phyloP scores from a whole-genome alignment of 2,329 filamentous ascomycete genomes.

The Chaetomium globosum region DNA sequence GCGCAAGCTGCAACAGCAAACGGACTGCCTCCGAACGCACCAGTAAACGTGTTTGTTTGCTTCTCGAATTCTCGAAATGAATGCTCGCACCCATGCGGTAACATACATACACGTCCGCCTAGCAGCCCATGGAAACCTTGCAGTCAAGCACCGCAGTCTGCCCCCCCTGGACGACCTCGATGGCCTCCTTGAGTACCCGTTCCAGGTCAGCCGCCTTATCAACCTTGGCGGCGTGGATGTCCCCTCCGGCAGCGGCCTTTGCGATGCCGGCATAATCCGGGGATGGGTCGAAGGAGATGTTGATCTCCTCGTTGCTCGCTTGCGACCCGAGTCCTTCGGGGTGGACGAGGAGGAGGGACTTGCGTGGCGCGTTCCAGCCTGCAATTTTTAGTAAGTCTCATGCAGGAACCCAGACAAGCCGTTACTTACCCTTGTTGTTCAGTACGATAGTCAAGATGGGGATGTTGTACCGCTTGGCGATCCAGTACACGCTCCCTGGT shows the following conservation, averaged over 20 bases:
- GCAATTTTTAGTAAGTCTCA: slow-evolving; percentile 5
- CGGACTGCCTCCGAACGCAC: neutral
- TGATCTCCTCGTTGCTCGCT: slow-evolving; percentile 63
- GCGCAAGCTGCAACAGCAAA: neutral
- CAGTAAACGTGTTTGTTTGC: neutral
- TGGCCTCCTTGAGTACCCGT: slow-evolving; percentile 52
- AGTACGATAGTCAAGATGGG: slow-evolving; percentile 54
- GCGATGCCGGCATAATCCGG: slow-evolving; percentile 64
- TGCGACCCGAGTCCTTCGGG: slow-evolving; percentile 58
- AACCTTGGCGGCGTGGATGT: slow-evolving; percentile 54
- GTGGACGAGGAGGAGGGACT: slow-evolving; percentile 60
- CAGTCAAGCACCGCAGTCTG: slow-evolving; percentile 58
- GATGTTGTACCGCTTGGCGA: slow-evolving; percentile 51
- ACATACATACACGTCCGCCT: slow-evolving; percentile 1
- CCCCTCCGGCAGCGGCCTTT: slow-evolving; percentile 60
- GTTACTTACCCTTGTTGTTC: slow-evolving; percentile 53
- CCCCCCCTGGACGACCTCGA: slow-evolving; percentile 54
- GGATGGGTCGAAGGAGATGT: slow-evolving; percentile 61
- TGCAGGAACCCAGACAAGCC: too few species aligned
- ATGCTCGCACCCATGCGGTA: slow-evolving; percentile 1
- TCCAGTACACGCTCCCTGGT: slow-evolving; percentile 54
- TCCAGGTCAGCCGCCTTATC: slow-evolving; percentile 53
- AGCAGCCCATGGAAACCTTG: slow-evolving; percentile 54
- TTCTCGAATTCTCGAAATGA: too few species aligned
- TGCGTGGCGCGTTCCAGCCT: slow-evolving; percentile 64